phyloP scores from a whole-genome alignment of 345 rosid genomes.

The Geranium brycei region DNA sequence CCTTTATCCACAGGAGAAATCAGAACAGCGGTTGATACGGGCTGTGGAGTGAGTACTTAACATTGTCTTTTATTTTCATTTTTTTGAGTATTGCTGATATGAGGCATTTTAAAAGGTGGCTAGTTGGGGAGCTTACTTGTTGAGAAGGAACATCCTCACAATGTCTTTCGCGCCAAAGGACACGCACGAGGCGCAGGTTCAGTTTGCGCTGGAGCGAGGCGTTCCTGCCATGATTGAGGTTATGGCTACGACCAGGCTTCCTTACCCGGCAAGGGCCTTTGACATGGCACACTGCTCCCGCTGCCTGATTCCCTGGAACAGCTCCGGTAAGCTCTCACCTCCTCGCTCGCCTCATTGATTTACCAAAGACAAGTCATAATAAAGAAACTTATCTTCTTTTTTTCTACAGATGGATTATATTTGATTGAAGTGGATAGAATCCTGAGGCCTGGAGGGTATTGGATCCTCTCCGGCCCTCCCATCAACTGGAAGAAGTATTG shows the following conservation, averaged over 20 bases:
- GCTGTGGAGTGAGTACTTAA: constrained; percentile 70
- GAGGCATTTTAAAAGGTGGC: constrained; percentile 49
- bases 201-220: constrained; percentile 88
- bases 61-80: not conserved
- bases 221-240: constrained; percentile 90
- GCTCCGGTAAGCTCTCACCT: constrained; percentile 31
- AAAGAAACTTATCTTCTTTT: not conserved
- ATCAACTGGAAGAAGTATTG: constrained; percentile 78
- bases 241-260: constrained; percentile 76
- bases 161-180: constrained; percentile 96
- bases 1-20: constrained; percentile 64
- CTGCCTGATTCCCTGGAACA: constrained; percentile 81
- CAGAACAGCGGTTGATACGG: constrained; percentile 89
- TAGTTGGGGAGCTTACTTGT: constrained; percentile 87
- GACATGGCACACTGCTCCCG: constrained; percentile 98
- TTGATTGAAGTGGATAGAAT: constrained; percentile 70
- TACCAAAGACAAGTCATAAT: not conserved
- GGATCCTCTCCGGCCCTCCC: constrained; percentile 97
- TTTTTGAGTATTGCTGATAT: constrained; percentile 5
- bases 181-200: constrained; percentile 95
- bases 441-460: constrained; percentile 88
- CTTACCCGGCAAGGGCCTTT: constrained; percentile 95
- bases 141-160: constrained; percentile 62
- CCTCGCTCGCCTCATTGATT: constrained; percentile 5
- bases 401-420: constrained; percentile 60